phyloP scores from a whole-genome alignment of 2,329 filamentous ascomycete species.

The Fusarium fracticaudum region DNA sequence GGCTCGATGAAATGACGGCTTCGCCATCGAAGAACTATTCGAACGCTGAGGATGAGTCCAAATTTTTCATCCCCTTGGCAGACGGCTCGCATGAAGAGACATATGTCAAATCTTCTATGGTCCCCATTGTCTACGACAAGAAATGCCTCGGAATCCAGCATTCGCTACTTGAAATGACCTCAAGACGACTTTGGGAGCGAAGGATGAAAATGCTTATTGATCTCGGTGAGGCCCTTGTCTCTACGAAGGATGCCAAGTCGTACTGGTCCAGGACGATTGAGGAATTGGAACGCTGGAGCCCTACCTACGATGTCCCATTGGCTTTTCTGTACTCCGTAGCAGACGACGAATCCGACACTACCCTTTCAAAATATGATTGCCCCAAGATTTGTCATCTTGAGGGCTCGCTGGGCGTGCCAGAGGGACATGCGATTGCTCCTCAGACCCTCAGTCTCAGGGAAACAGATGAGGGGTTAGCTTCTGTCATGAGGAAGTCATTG shows the following conservation, averaged over 20 bases:
- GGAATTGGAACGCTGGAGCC: conserved; percentile 54
- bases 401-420: conserved; percentile 58
- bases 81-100: conserved; percentile 57
- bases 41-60: conserved; percentile 55
- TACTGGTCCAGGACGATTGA: conserved; percentile 59
- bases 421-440: conserved; percentile 55
- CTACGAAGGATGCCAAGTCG: conserved; percentile 55
- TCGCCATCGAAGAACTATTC: conserved; percentile 45
- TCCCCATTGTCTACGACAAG: conserved; percentile 56
- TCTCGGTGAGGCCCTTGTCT: conserved; percentile 56
- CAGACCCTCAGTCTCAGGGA: conserved; percentile 49
- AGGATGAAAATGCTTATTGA: conserved; percentile 60
- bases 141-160: conserved; percentile 59
- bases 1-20: conserved; percentile 48
- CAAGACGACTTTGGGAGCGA: conserved; percentile 58
- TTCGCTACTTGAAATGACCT: conserved; percentile 58
- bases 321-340: conserved; percentile 62
- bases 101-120: conserved; percentile 59
- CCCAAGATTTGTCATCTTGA: conserved; percentile 54
- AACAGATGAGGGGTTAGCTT: conserved; percentile 50
- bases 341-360: conserved; percentile 45
- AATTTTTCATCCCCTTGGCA: conserved; percentile 55
- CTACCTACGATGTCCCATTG: conserved; percentile 60
- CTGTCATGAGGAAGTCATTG: conserved; percentile 53
- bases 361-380: conserved; percentile 43